Evolutionary conservation across 139 green algal genomes (phyloP).

Genomic region (Chlorella sp.): DNA sequence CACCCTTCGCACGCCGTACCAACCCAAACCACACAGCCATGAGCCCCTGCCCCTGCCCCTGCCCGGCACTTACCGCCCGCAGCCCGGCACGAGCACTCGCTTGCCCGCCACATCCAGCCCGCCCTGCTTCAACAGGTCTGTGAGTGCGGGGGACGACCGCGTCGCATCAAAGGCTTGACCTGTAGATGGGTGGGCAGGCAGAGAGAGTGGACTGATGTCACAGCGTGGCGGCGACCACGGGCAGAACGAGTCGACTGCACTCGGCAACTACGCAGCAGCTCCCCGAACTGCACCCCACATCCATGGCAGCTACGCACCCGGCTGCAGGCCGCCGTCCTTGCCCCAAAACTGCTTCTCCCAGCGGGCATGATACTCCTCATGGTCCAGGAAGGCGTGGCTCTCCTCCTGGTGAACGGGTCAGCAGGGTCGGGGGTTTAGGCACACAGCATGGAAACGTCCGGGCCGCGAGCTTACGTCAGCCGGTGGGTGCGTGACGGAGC

Average conservation of each 20-base stretch:
- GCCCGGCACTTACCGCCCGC: constrained; percentile 31
- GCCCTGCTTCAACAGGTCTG: constrained; percentile 11
- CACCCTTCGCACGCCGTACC: too few species aligned
- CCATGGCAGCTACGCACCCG: constrained; percentile 8
- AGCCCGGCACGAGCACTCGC: constrained; percentile 52
- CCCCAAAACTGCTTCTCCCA: constrained; percentile 27
- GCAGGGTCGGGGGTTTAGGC: too few species aligned
- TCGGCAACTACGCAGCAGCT: not conserved
- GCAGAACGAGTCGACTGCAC: too few species aligned
- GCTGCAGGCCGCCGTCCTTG: constrained; percentile 25
- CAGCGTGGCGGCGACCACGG: too few species aligned
- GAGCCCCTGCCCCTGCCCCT: too few species aligned
- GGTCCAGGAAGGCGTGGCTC: too few species aligned
- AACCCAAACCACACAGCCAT: too few species aligned
- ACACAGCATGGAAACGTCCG: too few species aligned
- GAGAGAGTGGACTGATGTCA: too few species aligned
- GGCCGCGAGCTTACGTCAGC: too few species aligned
- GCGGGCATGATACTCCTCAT: not conserved
- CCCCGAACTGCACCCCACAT: not conserved
- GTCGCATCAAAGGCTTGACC: constrained; percentile 37
- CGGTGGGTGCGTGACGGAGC: too few species aligned
- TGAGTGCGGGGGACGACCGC: constrained; percentile 23
- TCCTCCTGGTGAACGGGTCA: too few species aligned
- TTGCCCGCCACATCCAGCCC: constrained; percentile 29
- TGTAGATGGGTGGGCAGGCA: not conserved